Conservation (phyloP, 495 filamentous ascomycete genomes). For the Aspergillus sparsus region DNA sequence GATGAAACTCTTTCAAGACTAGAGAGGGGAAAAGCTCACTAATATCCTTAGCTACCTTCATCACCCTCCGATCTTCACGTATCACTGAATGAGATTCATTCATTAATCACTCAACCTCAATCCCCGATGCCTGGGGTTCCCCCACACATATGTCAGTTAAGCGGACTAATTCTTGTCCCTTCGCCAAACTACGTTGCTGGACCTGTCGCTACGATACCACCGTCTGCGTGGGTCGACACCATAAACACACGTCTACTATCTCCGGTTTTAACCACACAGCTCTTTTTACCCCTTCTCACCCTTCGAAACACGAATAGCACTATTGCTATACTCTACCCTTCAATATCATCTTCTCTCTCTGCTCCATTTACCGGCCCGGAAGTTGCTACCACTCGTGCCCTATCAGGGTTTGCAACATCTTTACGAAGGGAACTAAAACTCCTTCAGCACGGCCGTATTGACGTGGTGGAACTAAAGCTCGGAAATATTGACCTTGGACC, state of each 20-base stretch:
- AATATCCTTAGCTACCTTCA: constrained; percentile 50
- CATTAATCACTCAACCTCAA: constrained; percentile 70
- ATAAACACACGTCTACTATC: constrained; percentile 89
- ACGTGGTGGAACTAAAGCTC: constrained; percentile 80
- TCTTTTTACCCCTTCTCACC: constrained; percentile 80
- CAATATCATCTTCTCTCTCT: constrained; percentile 77
- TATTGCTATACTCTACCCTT: constrained; percentile 80
- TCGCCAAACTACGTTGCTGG: constrained; percentile 63
- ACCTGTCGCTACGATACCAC: constrained; percentile 78
- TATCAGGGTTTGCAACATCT: constrained; percentile 75
- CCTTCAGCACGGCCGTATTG: constrained; percentile 54
- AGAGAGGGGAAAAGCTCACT: constrained; percentile 10
- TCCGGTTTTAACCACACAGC: constrained; percentile 83
- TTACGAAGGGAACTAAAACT: constrained; percentile 71
- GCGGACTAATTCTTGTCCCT: constrained; percentile 74
- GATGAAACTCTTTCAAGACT: neutral
- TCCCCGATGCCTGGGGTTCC: constrained; percentile 69
- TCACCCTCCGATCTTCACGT: constrained; percentile 55
- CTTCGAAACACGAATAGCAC: constrained; percentile 51
- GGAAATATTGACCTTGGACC: constrained; percentile 76
- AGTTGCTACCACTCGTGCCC: constrained; percentile 71
- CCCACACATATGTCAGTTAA: constrained; percentile 70
- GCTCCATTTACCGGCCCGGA: constrained; percentile 86
- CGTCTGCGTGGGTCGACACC: constrained; percentile 80
- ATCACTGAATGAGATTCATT: constrained; percentile 53